Conservation (phyloP, 192 early-diverging fungal species). For the Backusella parvicylindrica region DNA sequence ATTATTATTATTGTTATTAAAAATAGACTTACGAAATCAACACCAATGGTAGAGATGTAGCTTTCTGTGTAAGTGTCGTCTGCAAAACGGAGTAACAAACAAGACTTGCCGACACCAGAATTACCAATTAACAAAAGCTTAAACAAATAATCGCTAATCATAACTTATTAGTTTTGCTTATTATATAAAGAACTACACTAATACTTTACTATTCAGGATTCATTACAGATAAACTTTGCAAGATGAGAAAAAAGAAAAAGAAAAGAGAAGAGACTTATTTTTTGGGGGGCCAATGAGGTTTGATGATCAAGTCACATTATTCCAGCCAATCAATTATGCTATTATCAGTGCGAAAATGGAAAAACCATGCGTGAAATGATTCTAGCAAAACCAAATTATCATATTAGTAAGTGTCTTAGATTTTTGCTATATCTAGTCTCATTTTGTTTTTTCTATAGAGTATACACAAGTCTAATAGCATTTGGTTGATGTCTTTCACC, state of each 20-base stretch:
- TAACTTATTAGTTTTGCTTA: too few species aligned
- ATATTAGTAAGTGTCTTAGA: too few species aligned
- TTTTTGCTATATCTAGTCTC: too few species aligned
- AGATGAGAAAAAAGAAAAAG: neutral
- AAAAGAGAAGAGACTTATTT: neutral
- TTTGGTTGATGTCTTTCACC: too few species aligned
- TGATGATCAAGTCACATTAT: neutral
- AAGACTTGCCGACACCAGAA: constrained; percentile 97
- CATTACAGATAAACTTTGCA: neutral
- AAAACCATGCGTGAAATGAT: neutral
- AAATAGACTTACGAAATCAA: constrained; percentile 80
- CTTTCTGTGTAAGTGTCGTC: constrained; percentile 97
- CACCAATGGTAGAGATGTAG: constrained; percentile 96
- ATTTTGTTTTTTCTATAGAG: too few species aligned
- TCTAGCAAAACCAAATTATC: too few species aligned
- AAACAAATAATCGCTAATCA: constrained; percentile 97
- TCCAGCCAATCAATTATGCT: neutral
- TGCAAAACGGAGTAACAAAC: constrained; percentile 90
- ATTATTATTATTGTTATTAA: neutral
- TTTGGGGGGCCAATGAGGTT: neutral
- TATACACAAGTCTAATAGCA: too few species aligned
- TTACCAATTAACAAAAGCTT: constrained; percentile 96
- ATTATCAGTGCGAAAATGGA: neutral
- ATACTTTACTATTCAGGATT: constrained; percentile 15
- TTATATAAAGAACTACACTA: too few species aligned